Percentiles rank a stretch among this genome's conserved stretches.
phyloP scores from a whole-genome alignment of 345 rosid genomes.

The Aethionema arabicum region DNA sequence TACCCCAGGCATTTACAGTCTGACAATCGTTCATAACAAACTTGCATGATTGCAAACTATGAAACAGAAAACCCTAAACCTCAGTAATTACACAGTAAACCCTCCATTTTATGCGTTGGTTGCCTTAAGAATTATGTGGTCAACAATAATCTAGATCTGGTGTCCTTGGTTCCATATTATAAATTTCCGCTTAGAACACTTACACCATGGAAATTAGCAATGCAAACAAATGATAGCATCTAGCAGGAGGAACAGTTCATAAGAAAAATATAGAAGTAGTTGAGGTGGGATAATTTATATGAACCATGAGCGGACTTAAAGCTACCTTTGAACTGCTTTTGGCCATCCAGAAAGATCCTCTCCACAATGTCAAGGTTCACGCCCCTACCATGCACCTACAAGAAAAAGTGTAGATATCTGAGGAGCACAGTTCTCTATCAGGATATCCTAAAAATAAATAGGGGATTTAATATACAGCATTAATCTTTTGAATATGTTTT shows the following conservation, averaged over 20 bases:
- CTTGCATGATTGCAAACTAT: conserved; percentile 17
- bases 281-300: conserved; percentile 1
- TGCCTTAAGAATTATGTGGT: conserved; percentile 15
- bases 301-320: conserved; percentile 15
- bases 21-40: conserved; percentile 10
- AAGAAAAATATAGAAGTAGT: background rate
- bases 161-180: background rate
- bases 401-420: conserved; percentile 11
- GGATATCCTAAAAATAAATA: conserved; percentile 23
- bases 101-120: conserved; percentile 15
- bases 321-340: conserved; percentile 65
- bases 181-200: conserved; percentile 17
- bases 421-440: conserved; percentile 1
- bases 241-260: conserved; percentile 13
- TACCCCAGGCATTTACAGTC: conserved; percentile 10
- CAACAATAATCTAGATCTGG: background rate
- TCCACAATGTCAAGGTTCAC: conserved; percentile 71
- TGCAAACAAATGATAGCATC: conserved; percentile 11
- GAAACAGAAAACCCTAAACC: conserved; percentile 9
- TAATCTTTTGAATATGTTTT: background rate
- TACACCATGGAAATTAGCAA: conserved; percentile 3
- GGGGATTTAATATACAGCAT: conserved; percentile 5
- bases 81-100: conserved; percentile 9
- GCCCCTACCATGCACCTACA: conserved; percentile 83
- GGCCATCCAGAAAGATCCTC: conserved; percentile 63